phyloP scores from a whole-genome alignment of 768 basidiomycete species.

The Phlebiopsis flavidoalba region DNA sequence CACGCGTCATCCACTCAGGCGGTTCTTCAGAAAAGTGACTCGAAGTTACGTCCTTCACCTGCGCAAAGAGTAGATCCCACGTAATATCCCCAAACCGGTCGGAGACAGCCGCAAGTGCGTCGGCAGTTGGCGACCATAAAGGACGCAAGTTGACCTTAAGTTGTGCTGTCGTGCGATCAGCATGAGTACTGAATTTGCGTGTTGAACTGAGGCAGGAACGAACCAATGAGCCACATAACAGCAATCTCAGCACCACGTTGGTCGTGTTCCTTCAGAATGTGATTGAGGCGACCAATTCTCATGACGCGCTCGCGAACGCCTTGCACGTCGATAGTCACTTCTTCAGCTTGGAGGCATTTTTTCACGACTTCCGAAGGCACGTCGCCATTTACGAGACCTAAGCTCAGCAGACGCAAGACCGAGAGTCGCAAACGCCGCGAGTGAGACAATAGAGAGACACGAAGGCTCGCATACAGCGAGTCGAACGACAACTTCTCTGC shows the following conservation, averaged over 20 bases:
- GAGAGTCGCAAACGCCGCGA: constrained; percentile 60
- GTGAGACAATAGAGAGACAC: constrained; percentile 62
- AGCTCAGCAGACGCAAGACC: constrained; percentile 58
- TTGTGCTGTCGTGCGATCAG: constrained; percentile 49
- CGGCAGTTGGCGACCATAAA: constrained; percentile 78
- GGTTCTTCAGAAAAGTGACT: not conserved
- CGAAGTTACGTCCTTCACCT: constrained; percentile 40
- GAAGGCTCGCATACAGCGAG: constrained; percentile 48
- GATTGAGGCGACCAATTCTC: constrained; percentile 66
- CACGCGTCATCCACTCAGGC: constrained; percentile 25
- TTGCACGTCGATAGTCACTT: constrained; percentile 69
- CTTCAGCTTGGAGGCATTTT: constrained; percentile 75
- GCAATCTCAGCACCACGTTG: constrained; percentile 57
- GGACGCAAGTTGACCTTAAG: constrained; percentile 92
- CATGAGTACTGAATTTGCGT: not conserved
- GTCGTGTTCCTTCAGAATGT: constrained; percentile 52
- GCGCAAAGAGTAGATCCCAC: constrained; percentile 66
- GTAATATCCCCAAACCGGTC: constrained; percentile 60
- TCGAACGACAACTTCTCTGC: constrained; percentile 29
- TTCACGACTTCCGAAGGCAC: constrained; percentile 51
- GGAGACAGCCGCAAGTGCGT: constrained; percentile 51
- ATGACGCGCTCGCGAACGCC: constrained; percentile 84
- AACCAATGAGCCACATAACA: constrained; percentile 70
- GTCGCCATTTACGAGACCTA: constrained; percentile 40
- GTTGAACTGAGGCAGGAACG: constrained; percentile 17